Conservation (phyloP, 2,329 filamentous ascomycete species). For the Pseudocercospora eumusae region DNA sequence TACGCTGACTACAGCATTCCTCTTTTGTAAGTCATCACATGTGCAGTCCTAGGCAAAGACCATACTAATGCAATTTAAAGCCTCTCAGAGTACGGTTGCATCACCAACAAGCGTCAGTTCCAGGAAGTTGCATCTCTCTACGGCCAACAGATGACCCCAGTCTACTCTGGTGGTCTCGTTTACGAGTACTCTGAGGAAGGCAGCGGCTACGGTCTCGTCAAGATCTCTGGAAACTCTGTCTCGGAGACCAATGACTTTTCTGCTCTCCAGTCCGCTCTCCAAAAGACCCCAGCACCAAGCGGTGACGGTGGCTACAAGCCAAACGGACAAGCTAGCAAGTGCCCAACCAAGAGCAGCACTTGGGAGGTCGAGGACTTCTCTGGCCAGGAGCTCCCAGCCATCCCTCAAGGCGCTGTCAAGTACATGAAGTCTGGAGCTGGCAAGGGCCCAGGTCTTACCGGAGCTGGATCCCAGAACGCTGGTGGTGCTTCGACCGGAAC, state of each 20-base stretch:
- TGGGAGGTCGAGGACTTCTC: conserved; percentile 58
- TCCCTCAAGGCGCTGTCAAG: conserved; percentile 57
- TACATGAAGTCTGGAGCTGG: conserved; percentile 63
- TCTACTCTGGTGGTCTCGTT: conserved; percentile 94
- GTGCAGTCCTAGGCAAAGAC: neutral
- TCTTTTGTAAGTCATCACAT: conserved; percentile 61
- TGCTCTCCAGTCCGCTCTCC: conserved; percentile 55
- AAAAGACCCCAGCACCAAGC: conserved; percentile 52
- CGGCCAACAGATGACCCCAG: conserved; percentile 75
- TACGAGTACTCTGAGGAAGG: conserved; percentile 89
- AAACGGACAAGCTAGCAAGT: conserved; percentile 54
- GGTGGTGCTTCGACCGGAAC: conserved; percentile 53
- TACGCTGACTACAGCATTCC: conserved; percentile 84
- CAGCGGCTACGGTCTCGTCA: conserved; percentile 78
- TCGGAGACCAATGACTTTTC: conserved; percentile 65
- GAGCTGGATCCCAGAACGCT: conserved; percentile 58
- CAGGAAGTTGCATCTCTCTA: conserved; percentile 79
- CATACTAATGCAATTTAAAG: conserved; percentile 35
- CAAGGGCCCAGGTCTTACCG: conserved; percentile 57
- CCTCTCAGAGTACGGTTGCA: conserved; percentile 93
- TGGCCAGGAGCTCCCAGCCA: conserved; percentile 55
- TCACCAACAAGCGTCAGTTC: conserved; percentile 77
- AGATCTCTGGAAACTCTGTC: conserved; percentile 55
- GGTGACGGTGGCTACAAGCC: conserved; percentile 63
- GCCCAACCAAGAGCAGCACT: conserved; percentile 55